These are phyloP conservation scores for Russula sp. DNA, from an alignment of 768 basidiomycete genomes.

Conservation along the genomic window DNA sequence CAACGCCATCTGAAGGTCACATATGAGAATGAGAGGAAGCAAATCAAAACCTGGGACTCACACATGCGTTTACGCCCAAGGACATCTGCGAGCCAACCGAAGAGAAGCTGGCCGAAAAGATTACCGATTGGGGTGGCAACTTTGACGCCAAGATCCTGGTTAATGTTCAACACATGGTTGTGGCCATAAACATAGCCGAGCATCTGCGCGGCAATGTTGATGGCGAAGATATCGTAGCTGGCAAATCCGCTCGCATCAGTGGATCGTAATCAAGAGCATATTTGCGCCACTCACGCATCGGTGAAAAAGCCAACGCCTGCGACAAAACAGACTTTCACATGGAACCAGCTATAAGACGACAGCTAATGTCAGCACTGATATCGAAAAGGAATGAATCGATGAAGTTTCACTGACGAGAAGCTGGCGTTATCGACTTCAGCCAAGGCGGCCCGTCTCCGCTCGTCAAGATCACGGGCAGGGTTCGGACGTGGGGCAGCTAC, in stretches of 20 bases:
- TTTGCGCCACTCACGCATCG: conserved; percentile 52
- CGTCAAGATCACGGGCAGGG: conserved; percentile 46
- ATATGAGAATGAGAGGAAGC: background rate
- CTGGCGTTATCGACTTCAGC: conserved; percentile 83
- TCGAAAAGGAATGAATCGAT: too few relatives aligned
- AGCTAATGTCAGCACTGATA: background rate
- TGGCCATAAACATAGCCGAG: conserved; percentile 75
- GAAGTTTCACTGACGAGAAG: conserved; percentile 58
- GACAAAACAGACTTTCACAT: conserved; percentile 45
- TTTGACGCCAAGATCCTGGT: conserved; percentile 50
- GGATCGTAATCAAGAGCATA: background rate
- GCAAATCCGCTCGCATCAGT: too few relatives aligned
- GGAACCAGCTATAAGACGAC: conserved; percentile 43
- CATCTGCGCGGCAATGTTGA: conserved; percentile 83
- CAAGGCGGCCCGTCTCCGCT: conserved; percentile 75
- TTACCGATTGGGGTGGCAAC: conserved; percentile 44
- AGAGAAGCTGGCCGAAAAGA: conserved; percentile 43
- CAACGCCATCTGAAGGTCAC: conserved; percentile 55
- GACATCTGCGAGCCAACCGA: conserved; percentile 47
- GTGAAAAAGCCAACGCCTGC: conserved; percentile 91
- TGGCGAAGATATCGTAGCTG: conserved; percentile 85
- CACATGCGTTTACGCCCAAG: conserved; percentile 58
- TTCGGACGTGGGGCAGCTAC: background rate
- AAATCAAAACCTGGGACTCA: conserved; percentile 37
- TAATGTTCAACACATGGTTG: conserved; percentile 37